These are phyloP conservation scores for Dryadomyces quercus-mongolicae DNA, from an alignment of 2,329 filamentous ascomycete genomes.

Conservation along the genomic window DNA sequence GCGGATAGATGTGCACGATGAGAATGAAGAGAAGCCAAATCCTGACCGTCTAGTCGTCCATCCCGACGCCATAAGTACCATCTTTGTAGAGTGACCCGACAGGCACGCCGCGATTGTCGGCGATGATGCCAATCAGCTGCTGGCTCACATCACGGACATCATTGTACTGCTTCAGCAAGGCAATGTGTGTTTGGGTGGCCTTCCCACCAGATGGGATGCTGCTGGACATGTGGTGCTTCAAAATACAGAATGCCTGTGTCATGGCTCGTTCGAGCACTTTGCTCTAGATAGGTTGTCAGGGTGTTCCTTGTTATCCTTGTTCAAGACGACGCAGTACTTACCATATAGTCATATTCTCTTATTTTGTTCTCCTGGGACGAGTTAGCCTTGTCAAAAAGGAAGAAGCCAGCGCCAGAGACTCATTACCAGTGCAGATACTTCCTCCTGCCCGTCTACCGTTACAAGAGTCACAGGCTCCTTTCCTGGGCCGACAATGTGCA, in stretches of 20 bases:
- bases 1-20: neutral
- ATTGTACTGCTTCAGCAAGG: conserved; percentile 23
- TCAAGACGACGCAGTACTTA: neutral
- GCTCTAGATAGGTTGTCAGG: neutral
- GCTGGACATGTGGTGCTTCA: neutral
- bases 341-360: conserved; percentile 6
- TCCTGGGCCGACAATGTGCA: neutral
- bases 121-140: conserved; percentile 25
- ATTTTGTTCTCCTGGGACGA: neutral
- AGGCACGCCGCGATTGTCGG: conserved; percentile 21
- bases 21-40: neutral
- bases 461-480: neutral
- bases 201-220: neutral
- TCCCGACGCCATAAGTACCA: conserved; percentile 19
- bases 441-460: neutral
- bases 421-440: neutral
- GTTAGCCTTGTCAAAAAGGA: neutral
- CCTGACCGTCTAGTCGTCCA: conserved; percentile 5
- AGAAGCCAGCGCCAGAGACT: neutral
- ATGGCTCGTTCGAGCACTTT: conserved; percentile 3
- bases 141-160: conserved; percentile 25
- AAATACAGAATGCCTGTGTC: neutral
- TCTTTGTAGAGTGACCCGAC: conserved; percentile 19
- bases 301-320: neutral
- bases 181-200: conserved; percentile 13